Evolutionary conservation across 257 asterid genomes (phyloP).

Genomic region (Penstemon davidsonii): DNA sequence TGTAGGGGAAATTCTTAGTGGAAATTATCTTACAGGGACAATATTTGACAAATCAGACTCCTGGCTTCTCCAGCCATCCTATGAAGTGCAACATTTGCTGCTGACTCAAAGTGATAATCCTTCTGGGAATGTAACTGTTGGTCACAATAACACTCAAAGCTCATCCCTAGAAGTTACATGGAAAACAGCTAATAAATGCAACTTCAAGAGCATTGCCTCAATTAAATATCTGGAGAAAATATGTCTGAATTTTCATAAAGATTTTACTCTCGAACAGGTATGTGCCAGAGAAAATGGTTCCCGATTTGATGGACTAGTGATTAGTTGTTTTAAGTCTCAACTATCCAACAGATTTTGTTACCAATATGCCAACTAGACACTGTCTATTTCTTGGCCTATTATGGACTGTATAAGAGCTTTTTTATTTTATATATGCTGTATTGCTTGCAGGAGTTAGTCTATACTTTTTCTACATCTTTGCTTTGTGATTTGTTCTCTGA

Average conservation of each 20-base stretch:
- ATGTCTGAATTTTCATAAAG: slow-evolving; percentile 70
- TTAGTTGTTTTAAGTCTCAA: slow-evolving; percentile 13
- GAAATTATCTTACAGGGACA: slow-evolving; percentile 40
- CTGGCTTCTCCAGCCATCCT: slow-evolving; percentile 90
- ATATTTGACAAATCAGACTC: slow-evolving; percentile 36
- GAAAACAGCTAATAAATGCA: slow-evolving; percentile 65
- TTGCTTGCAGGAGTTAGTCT: neutral
- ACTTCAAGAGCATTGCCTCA: slow-evolving; percentile 84
- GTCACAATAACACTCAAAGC: slow-evolving; percentile 31
- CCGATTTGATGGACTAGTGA: slow-evolving; percentile 4
- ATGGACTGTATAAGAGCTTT: too few species aligned
- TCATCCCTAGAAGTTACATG: slow-evolving; percentile 48
- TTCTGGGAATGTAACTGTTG: slow-evolving; percentile 29
- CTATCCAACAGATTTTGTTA: neutral
- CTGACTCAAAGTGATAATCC: slow-evolving; percentile 34
- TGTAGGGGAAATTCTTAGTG: neutral
- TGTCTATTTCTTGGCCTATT: neutral
- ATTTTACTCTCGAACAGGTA: slow-evolving; percentile 81
- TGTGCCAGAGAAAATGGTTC: neutral
- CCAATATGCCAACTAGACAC: neutral
- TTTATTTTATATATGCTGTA: neutral
- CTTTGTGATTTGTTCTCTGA: neutral
- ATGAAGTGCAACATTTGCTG: slow-evolving; percentile 72
- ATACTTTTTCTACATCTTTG: neutral
- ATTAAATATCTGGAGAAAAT: slow-evolving; percentile 58